phyloP scores from a whole-genome alignment of 768 basidiomycete species.

The Asterophora parasitica region DNA sequence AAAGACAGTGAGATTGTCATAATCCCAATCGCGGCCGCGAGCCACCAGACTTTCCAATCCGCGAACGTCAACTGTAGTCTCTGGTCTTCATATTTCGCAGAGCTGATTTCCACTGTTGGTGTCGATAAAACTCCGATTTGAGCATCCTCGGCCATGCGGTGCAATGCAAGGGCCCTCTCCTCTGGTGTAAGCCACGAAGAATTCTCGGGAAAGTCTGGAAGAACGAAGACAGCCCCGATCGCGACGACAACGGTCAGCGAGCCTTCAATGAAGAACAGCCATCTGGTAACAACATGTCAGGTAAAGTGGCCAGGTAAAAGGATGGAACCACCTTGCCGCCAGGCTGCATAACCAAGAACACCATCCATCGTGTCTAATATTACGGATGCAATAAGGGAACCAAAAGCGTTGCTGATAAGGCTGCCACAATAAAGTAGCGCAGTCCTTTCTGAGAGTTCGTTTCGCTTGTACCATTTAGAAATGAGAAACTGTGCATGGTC shows the following conservation, averaged over 20 bases:
- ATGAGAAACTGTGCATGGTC: slow-evolving; percentile 42
- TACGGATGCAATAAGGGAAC: slow-evolving; percentile 74
- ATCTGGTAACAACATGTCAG: slow-evolving; percentile 36
- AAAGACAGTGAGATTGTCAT: slow-evolving; percentile 65
- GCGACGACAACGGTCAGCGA: slow-evolving; percentile 53
- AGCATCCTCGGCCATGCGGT: slow-evolving; percentile 64
- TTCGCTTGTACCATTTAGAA: slow-evolving; percentile 75
- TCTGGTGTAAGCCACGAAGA: slow-evolving; percentile 53
- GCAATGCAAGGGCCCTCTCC: slow-evolving; percentile 56
- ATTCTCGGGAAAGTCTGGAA: slow-evolving; percentile 81
- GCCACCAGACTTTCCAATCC: slow-evolving; percentile 86
- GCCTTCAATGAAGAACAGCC: slow-evolving; percentile 78
- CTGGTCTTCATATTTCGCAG: slow-evolving; percentile 14
- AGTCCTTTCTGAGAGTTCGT: slow-evolving; percentile 70
- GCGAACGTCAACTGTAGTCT: slow-evolving; percentile 57
- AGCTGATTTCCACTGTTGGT: slow-evolving; percentile 20
- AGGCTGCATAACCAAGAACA: slow-evolving; percentile 66
- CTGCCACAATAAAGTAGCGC: slow-evolving; percentile 72
- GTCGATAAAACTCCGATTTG: slow-evolving; percentile 47
- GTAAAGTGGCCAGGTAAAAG: neutral
- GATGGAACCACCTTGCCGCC: slow-evolving; percentile 49
- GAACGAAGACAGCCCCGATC: slow-evolving; percentile 55
- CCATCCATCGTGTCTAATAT: slow-evolving; percentile 77
- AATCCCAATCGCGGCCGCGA: slow-evolving; percentile 58
- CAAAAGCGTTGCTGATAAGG: slow-evolving; percentile 83